Conservation (phyloP, 2,329 filamentous ascomycete species). For the Iodosphaeria phyllophila region DNA sequence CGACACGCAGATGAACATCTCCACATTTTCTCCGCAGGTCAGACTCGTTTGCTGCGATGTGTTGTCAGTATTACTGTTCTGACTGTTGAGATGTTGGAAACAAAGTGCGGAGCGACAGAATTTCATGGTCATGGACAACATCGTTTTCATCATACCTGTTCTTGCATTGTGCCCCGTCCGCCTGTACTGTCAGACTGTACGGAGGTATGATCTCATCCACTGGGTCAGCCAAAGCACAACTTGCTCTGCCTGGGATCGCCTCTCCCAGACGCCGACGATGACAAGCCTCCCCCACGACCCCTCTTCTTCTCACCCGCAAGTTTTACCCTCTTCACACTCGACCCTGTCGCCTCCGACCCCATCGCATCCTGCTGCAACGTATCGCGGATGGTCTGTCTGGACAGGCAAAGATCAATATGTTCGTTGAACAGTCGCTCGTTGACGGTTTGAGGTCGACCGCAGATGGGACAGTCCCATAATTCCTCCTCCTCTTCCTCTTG, state of each 20-base stretch:
- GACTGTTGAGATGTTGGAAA: too few relatives aligned
- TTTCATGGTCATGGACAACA: too few relatives aligned
- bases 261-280: slow-evolving; percentile 2
- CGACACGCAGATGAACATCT: too few relatives aligned
- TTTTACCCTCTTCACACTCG: slow-evolving; percentile 19
- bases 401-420: slow-evolving; percentile 85
- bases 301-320: slow-evolving; percentile 8
- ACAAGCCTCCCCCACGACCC: too few relatives aligned
- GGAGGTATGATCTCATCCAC: too few relatives aligned
- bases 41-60: too few relatives aligned
- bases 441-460: slow-evolving; percentile 52
- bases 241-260: slow-evolving; percentile 16
- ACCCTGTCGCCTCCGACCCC: slow-evolving; percentile 4
- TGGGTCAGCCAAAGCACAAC: slow-evolving; percentile 31
- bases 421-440: slow-evolving; percentile 69
- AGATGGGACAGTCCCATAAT: slow-evolving; percentile 79
- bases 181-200: too few relatives aligned
- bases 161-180: too few relatives aligned
- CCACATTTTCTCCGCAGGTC: too few relatives aligned
- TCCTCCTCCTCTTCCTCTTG: slow-evolving; percentile 25
- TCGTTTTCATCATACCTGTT: too few relatives aligned
- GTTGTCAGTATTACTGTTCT: too few relatives aligned
- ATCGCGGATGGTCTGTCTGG: slow-evolving; percentile 69
- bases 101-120: too few relatives aligned
- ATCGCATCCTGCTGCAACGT: slow-evolving; percentile 40